Conservation (phyloP, 306 rosid species). For the Lupinus albus region DNA sequence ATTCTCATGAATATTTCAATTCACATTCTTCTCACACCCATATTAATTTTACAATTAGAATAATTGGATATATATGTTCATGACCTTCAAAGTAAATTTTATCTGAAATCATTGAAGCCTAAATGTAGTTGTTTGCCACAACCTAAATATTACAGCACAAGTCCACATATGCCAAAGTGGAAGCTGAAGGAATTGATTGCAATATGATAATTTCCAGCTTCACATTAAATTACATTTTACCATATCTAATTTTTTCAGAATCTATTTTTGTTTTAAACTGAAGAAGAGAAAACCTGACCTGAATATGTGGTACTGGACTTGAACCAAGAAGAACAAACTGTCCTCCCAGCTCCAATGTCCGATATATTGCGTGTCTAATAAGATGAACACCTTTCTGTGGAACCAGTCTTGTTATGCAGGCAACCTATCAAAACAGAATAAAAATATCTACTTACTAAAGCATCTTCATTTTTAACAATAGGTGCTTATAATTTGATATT, state of each 20-base stretch:
- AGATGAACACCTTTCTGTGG: conserved; percentile 98
- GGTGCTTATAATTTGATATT: conserved; percentile 23
- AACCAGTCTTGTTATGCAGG: conserved; percentile 94
- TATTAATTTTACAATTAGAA: background rate
- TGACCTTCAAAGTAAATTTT: background rate
- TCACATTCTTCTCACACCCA: conserved; percentile 24
- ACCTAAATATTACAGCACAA: background rate
- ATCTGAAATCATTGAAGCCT: background rate
- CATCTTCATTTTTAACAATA: conserved; percentile 30
- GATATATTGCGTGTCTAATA: conserved; percentile 86
- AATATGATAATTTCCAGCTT: too few relatives aligned
- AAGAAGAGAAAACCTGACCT: conserved; percentile 56
- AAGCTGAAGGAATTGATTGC: too few relatives aligned
- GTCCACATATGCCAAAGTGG: conserved; percentile 22
- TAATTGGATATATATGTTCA: background rate
- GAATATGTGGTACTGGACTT: conserved; percentile 90
- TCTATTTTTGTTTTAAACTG: too few relatives aligned
- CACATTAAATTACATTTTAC: too few relatives aligned
- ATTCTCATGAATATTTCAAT: conserved; percentile 25
- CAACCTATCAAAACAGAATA: conserved; percentile 63
- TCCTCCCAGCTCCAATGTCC: conserved; percentile 87
- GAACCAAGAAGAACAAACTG: conserved; percentile 96
- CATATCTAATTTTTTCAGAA: too few relatives aligned
- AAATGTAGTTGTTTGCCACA: background rate
- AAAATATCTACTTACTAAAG: conserved; percentile 28